Base-by-base conservation (phyloP, 164 flowering plant genomes). In the Paratinospora sagittata region DNA sequence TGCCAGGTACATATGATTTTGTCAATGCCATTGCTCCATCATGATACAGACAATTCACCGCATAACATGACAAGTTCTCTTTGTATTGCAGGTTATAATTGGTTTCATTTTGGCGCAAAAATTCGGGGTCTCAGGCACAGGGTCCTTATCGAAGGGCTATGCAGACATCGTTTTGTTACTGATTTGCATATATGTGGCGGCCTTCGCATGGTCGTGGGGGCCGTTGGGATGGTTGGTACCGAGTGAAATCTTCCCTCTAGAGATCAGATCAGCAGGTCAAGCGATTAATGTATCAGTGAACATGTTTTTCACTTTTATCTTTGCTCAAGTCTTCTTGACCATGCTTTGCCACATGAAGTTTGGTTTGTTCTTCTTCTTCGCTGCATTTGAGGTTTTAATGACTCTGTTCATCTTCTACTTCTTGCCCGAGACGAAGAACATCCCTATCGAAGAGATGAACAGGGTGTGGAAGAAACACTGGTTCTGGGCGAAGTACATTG, bases 151-250 rank as follows among this genome's bases (percentile, higher is more conserved):
- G 16, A 47, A 47, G 70, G 23, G 27, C 8, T 49, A 30, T 16
- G 62, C 71, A 7, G 41, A 49, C n/a, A 11, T 68, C 1, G 62
- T 68, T 9, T 14, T 68, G 13, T 3, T 52, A 0, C 34, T 49
- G 62, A 68, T 68, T 19, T 68, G 71, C 16, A 4, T 68, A 1
- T 68, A 68, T 55, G 63, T 68, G 8, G 63, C 63, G 37, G 70
- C n/a, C 30, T 68, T 68, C 55, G 70, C 70, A 12, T 68, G 70
- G 70, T 68, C 70, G 33, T 67, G 70, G 70, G 70, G 70, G 57
- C 70, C 70, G 1, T 67, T 67, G 70, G 70, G 70, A 17, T 67
- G 70, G 70, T 67, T 67, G 57, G 70, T 67, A 2, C 70, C 70
- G 0, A 67, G 70, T 67, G 70, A 67, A 23, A 67, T 67, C 27